A percentile compares a stretch with the other conserved stretches of the same genome.
phyloP scores from a whole-genome alignment of 1,284 basidiomycete species.

The Malassezia slooffiae region DNA sequence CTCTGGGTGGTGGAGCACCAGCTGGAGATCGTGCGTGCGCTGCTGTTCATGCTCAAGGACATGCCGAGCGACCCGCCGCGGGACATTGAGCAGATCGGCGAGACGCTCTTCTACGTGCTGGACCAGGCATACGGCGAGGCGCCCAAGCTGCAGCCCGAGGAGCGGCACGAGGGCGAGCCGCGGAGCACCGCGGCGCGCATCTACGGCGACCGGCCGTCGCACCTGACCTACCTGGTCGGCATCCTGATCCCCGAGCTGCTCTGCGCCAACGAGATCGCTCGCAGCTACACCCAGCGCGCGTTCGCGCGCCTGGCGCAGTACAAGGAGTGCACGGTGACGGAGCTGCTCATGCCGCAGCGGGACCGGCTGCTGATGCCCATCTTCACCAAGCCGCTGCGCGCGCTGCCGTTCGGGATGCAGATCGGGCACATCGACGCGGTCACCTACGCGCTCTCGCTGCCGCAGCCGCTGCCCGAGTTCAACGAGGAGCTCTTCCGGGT shows the following conservation, averaged over 20 bases:
- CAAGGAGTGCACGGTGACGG: conserved; percentile 61
- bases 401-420: conserved; percentile 87
- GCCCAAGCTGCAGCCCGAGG: conserved; percentile 19
- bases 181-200: conserved; percentile 12
- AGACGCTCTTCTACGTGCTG: conserved; percentile 67
- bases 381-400: conserved; percentile 91
- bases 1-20: conserved; percentile 76
- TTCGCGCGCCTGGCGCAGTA: conserved; percentile 70
- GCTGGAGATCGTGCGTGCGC: conserved; percentile 76
- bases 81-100: conserved; percentile 67
- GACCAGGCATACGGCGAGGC: conserved; percentile 46
- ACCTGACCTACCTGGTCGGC: conserved; percentile 56
- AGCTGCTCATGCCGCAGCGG: conserved; percentile 72
- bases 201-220: conserved; percentile 21
- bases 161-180: conserved; percentile 14
- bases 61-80: conserved; percentile 80
- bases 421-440: conserved; percentile 97
- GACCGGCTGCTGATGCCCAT: conserved; percentile 79
- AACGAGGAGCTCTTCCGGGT: conserved; percentile 86
- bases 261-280: conserved; percentile 73
- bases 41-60: conserved; percentile 89
- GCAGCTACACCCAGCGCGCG: conserved; percentile 70
- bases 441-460: conserved; percentile 67
- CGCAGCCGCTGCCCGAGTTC: conserved; percentile 76
- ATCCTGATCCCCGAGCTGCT: conserved; percentile 84